phyloP scores from a whole-genome alignment of 1,284 basidiomycete species.

The Peniophora sp. region DNA sequence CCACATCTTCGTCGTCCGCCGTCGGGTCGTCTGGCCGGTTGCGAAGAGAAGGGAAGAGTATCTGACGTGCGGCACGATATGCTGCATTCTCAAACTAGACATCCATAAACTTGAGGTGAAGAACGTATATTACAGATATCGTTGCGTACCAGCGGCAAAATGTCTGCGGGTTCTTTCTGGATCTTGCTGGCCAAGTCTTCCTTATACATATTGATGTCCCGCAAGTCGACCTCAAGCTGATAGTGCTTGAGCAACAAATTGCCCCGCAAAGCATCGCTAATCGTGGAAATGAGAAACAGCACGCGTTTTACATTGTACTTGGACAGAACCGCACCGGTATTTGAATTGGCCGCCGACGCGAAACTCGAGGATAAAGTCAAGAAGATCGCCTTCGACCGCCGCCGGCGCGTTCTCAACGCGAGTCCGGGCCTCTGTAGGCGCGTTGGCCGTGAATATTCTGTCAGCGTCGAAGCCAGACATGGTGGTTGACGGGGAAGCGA shows the following conservation, averaged over 20 bases:
- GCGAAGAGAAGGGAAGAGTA: slow-evolving; percentile 67
- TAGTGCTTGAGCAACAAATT: slow-evolving; percentile 89
- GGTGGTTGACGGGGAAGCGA: neutral
- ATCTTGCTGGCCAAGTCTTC: slow-evolving; percentile 90
- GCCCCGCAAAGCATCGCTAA: slow-evolving; percentile 83
- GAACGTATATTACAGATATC: neutral
- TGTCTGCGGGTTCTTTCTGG: slow-evolving; percentile 84
- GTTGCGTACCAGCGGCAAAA: slow-evolving; percentile 72
- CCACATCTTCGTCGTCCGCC: slow-evolving; percentile 17
- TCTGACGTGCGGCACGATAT: slow-evolving; percentile 71
- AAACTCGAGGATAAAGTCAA: slow-evolving; percentile 83
- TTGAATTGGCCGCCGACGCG: slow-evolving; percentile 85
- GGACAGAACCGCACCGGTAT: slow-evolving; percentile 53
- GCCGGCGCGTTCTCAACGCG: slow-evolving; percentile 62
- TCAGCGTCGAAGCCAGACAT: slow-evolving; percentile 73
- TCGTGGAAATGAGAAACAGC: too few species aligned
- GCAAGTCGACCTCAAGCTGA: slow-evolving; percentile 87
- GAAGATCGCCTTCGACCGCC: slow-evolving; percentile 72
- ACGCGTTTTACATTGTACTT: neutral
- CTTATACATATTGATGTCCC: slow-evolving; percentile 87
- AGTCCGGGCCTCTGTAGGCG: slow-evolving; percentile 51
- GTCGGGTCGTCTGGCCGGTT: slow-evolving; percentile 34
- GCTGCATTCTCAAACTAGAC: slow-evolving; percentile 84
- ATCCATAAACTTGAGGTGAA: neutral
- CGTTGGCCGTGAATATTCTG: slow-evolving; percentile 71